These are phyloP conservation scores for Colletotrichum sp. DNA, from an alignment of 2,329 filamentous ascomycete species.

Conservation along the genomic window DNA sequence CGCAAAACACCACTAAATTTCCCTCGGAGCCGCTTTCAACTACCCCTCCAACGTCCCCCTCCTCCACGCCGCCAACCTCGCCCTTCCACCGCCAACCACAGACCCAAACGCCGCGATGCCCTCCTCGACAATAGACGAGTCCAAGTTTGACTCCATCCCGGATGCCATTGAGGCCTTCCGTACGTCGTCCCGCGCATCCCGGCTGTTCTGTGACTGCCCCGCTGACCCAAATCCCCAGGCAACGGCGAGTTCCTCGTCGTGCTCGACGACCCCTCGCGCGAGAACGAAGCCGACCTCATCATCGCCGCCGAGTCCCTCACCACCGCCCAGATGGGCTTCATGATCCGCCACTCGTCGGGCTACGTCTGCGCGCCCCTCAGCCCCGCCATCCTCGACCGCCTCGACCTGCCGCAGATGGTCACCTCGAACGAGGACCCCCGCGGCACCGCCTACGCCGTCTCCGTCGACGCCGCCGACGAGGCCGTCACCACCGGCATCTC, in stretches of 20 bases:
- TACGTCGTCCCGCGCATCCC: conserved; percentile 39
- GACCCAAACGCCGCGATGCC: conserved; percentile 47
- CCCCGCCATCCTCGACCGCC: conserved; percentile 68
- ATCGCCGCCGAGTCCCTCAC: conserved; percentile 88
- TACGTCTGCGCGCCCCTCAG: conserved; percentile 89
- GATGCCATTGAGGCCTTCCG: conserved; percentile 69
- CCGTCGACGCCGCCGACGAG: conserved; percentile 78
- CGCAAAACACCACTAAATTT: neutral
- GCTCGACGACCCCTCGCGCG: conserved; percentile 88
- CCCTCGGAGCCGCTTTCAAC: neutral
- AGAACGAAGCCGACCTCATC: conserved; percentile 98
- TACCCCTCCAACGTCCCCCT: neutral
- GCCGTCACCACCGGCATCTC: conserved; percentile 88
- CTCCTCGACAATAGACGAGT: conserved; percentile 52
- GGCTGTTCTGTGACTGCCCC: neutral
- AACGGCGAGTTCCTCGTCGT: conserved; percentile 94
- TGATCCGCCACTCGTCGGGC: conserved; percentile 90
- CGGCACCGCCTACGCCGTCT: conserved; percentile 91
- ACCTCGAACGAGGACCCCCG: conserved; percentile 76
- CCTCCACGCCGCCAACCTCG: neutral
- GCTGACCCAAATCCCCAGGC: conserved; percentile 44
- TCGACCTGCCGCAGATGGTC: conserved; percentile 92
- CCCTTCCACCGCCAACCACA: neutral
- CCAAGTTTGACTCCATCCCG: conserved; percentile 69
- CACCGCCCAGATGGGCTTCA: conserved; percentile 91